Percentiles rank a stretch among this genome's conserved stretches.
These are phyloP conservation scores for Prunella vulgaris DNA, from an alignment of 257 asterid species.

Conservation along the genomic window DNA sequence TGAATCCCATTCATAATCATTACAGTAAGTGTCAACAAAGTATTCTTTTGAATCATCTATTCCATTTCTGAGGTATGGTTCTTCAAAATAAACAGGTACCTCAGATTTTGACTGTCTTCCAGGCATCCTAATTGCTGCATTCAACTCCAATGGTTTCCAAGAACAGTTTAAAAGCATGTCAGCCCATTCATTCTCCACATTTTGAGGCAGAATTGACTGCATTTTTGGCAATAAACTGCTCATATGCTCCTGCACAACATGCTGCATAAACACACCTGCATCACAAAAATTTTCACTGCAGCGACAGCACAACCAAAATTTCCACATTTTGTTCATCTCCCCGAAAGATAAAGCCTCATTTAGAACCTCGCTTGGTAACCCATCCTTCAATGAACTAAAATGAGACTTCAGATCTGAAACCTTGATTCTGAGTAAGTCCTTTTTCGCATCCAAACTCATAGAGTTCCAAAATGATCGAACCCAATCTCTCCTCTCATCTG, in stretches of 20 bases:
- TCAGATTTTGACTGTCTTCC: slow-evolving; percentile 44
- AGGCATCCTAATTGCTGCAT: slow-evolving; percentile 48
- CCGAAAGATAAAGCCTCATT: slow-evolving; percentile 59
- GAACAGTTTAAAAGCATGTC: slow-evolving; percentile 77
- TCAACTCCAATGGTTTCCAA: slow-evolving; percentile 84
- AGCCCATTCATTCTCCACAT: slow-evolving; percentile 75
- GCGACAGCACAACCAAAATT: slow-evolving; percentile 55
- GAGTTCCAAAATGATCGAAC: slow-evolving; percentile 63
- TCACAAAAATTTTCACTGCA: slow-evolving; percentile 50
- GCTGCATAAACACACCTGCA: slow-evolving; percentile 43
- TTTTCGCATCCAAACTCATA: slow-evolving; percentile 48
- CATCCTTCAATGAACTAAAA: slow-evolving; percentile 49
- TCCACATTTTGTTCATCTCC: slow-evolving; percentile 47
- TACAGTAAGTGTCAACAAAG: slow-evolving; percentile 58
- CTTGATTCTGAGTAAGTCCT: slow-evolving; percentile 42
- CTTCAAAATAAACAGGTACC: slow-evolving; percentile 43
- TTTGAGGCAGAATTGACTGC: slow-evolving; percentile 72
- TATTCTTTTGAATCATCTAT: slow-evolving; percentile 57
- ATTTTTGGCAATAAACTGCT: slow-evolving; percentile 61
- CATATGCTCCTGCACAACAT: slow-evolving; percentile 54
- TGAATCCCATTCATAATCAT: slow-evolving; percentile 56
- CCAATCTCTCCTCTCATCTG: slow-evolving; percentile 67
- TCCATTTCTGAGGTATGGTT: slow-evolving; percentile 32
- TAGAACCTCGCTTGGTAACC: slow-evolving; percentile 41
- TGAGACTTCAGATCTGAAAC: slow-evolving; percentile 54